These are phyloP conservation scores for Mallotus repandus DNA, from an alignment of 441 rosid genomes.

Conservation along the genomic window DNA sequence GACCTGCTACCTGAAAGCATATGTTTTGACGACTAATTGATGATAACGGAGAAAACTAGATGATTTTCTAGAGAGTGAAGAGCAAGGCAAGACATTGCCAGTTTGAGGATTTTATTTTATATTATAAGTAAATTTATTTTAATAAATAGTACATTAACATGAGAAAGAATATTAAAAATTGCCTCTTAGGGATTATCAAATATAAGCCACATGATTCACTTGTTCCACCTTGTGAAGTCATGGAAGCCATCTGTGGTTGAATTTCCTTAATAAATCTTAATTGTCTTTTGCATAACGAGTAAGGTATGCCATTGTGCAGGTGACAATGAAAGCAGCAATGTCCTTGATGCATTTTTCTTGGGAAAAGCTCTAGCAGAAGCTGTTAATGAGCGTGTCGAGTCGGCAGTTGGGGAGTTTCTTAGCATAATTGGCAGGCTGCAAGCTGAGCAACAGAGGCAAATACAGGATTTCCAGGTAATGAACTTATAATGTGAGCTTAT, in stretches of 20 bases:
- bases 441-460: constrained; percentile 90
- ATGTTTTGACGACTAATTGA: too few relatives aligned
- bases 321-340: constrained; percentile 55
- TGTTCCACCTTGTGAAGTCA: neutral
- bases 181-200: neutral
- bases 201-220: neutral
- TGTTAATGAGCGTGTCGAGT: constrained; percentile 71
- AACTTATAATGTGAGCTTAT: neutral
- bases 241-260: too few relatives aligned
- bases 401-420: constrained; percentile 81
- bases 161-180: neutral
- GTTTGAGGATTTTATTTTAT: too few relatives aligned
- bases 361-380: constrained; percentile 96
- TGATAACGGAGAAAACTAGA: too few relatives aligned
- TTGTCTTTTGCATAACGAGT: neutral
- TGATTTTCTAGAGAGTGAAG: too few relatives aligned
- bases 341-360: constrained; percentile 88
- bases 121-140: too few relatives aligned
- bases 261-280: neutral
- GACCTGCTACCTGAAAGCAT: too few relatives aligned
- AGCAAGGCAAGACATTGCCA: too few relatives aligned
- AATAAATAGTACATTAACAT: too few relatives aligned
- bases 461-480: constrained; percentile 78
- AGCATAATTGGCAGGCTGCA: constrained; percentile 69
- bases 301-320: constrained; percentile 35